phyloP scores from a whole-genome alignment of 495 filamentous ascomycete species.

The Lophium mytilinum region DNA sequence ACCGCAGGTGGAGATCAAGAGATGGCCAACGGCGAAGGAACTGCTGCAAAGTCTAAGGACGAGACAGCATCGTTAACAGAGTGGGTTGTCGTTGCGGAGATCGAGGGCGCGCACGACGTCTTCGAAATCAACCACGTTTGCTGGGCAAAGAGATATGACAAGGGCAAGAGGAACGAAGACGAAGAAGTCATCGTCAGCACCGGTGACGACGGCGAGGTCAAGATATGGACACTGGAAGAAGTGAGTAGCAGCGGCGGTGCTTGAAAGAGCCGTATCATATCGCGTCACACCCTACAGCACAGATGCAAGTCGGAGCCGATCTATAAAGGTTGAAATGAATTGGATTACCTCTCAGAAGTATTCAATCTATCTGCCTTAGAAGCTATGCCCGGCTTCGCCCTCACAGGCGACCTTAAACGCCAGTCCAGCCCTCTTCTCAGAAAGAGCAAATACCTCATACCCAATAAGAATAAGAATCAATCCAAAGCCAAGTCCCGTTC shows the following conservation, averaged over 20 bases:
- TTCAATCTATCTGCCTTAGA: too few species aligned
- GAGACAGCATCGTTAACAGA: constrained; percentile 36
- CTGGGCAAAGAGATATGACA: constrained; percentile 52
- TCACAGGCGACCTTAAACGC: too few species aligned
- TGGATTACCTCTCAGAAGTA: too few species aligned
- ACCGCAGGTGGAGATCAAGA: not conserved
- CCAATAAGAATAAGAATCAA: too few species aligned
- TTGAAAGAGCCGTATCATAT: not conserved
- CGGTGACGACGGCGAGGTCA: constrained; percentile 50
- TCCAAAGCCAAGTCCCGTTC: too few species aligned
- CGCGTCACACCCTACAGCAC: too few species aligned
- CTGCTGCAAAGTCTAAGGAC: constrained; percentile 1
- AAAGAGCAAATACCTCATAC: too few species aligned
- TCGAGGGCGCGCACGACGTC: constrained; percentile 70
- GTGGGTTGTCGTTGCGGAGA: constrained; percentile 60
- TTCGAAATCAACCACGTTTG: constrained; percentile 88
- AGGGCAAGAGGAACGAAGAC: constrained; percentile 19
- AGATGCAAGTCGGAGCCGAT: too few species aligned
- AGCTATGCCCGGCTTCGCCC: too few species aligned
- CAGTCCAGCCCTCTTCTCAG: too few species aligned
- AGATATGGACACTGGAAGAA: constrained; percentile 32
- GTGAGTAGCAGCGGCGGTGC: not conserved
- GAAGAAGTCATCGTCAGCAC: constrained; percentile 59
- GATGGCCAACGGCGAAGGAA: constrained; percentile 3
- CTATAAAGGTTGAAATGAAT: too few species aligned